Evolutionary conservation across 192 early-diverging fungal genomes (phyloP), one percentile per base, ranked within the genome.

Genomic region (Podila verticillata): DNA sequence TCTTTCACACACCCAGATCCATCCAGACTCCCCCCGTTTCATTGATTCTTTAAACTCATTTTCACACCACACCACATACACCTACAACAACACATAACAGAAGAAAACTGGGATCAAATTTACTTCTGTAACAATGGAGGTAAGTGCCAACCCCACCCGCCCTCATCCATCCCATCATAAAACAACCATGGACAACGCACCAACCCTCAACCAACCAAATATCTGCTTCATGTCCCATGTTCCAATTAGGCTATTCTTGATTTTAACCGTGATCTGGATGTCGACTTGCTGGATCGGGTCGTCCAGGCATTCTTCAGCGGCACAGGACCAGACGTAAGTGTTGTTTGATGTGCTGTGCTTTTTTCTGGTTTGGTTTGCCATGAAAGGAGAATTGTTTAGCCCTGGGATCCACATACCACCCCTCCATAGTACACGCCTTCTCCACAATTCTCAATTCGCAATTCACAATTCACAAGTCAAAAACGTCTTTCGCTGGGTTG

Each of bases 201-300:
- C 10, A 29, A n/a, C 7, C 10, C 54, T 28, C 54, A 54, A 34
- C 2, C 35, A 49, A 7, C 36, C 22, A 68, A 20, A 70, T 66
- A 31, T 2, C 7, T 51, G n/a, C 29, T 30, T 48, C 54, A 19
- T 30, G 31, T 48, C 59, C n/a, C 5, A 24, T 36, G 10, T 31
- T 32, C 5, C 24, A 24, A 22, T 56, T 65, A 94, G 85, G 85
- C 83, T 63, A 90, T 99, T 79, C 89, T 99, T 68, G 96, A 99
- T 80, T 97, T 97, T 79, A 91, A 86, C 72, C 86, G 87, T 73
- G 95, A 97, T 61, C 87, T 99, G 70, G 94, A 99, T 73, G 87
- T 97, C 60, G 82, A 84, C 30, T 83, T 95, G 66, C 87, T 99
- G 68, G 98, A 99, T 91, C 89, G 88, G 54, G 95, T 98, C 26